Base-by-base conservation (phyloP, 2,329 filamentous ascomycete genomes). In the Decorospora gaudefroyi region DNA sequence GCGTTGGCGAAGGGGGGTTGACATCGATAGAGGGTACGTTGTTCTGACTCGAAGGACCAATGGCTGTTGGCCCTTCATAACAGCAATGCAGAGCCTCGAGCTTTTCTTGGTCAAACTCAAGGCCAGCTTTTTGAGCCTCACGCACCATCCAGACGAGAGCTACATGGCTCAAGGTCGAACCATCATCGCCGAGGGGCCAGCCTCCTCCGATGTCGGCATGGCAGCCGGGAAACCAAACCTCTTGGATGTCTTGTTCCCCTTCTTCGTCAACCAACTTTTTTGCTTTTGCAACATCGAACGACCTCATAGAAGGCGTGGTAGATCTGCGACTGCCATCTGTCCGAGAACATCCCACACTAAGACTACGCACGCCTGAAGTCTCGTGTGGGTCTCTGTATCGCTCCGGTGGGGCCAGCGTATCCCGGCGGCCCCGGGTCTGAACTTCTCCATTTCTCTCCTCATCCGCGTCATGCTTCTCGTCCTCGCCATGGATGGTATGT, bases 201-300 rank as follows among this genome's bases (percentile, higher is more conserved):
- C 88, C 88, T 7, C 88, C 88, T 1, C 88, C 88, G 19, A 91
- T 83, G 51, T 92, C 88, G 1, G 82, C 88, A 51, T 95, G 88
- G 8, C 85, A 84, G 6, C 88, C 88, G 0, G 87, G 78, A 59
- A 93, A 93, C 85, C 86, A 88, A 1, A 92, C 80, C 59, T 93
- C 88, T 46, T 88, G 80, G 33, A 92, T 86, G 54, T 92, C 86
- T 60, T 91, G 87, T 1, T 78, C 75, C 0, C 74, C 73, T 4
- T 75, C 72, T 0, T 74, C 68, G 10, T 65, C 62, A 17, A 64
- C 61, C 17, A 56, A 57, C 12, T 61, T 44, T 34, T 49, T 48
- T 2, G 57, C 56, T 10, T 57, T 52, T 3, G 61, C 49, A 11
- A 50, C 57, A 12, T 63, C 60, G n/a, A 63, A 41, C 1, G 62